Evolutionary conservation across 2,329 filamentous ascomycete genomes (phyloP), one percentile per base, ranked within the genome.

Genomic region (Magnaporthales sp.): DNA sequence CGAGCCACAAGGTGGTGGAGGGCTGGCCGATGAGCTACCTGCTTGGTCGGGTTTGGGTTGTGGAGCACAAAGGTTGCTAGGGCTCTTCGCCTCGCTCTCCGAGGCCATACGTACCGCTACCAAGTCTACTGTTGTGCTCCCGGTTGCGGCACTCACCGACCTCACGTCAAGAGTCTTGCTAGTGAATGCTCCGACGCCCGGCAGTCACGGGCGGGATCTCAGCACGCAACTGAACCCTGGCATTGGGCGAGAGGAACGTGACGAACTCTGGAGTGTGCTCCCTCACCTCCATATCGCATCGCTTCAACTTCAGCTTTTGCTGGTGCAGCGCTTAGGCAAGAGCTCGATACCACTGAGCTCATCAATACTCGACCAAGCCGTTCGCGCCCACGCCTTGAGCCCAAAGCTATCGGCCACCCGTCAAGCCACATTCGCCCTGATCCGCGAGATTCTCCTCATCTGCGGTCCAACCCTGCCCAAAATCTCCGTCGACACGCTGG

Each of bases 231-330:
- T 88, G 68, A 93, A 93, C 71, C 82, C 88, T 8, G 89, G 91
- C 69, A 86, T 95, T 69, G 84, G 88, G 32, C 86, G 90, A 68
- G 91, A 96, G 64, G 94, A 97, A 77, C 89, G 89, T 68, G 92
- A 96, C 66, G 86, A 89, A 61, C 82, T 97, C 3, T 93, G 91
- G 86, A 80, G 84, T 62, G 81, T 86, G 22, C 81, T 97, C 11
- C 91, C 93, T 4, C 81, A 84, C 10, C 85, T 97, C 54, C 92
- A 97, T 73, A 77, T 88, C 15, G 87, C 90, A 15, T 84, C 86
- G n/a, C 78, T 96, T 66, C 77, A 84, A 26, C 77, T 96, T 1
- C 77, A 91, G 26, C 75, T 81, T 9, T 77, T 80, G 11, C 73
- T 95, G 62, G 74, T 86, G 26, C 76, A 81, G 66, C 84, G 89